Conservation (phyloP, 768 basidiomycete species). For the Serendipita indica region DNA sequence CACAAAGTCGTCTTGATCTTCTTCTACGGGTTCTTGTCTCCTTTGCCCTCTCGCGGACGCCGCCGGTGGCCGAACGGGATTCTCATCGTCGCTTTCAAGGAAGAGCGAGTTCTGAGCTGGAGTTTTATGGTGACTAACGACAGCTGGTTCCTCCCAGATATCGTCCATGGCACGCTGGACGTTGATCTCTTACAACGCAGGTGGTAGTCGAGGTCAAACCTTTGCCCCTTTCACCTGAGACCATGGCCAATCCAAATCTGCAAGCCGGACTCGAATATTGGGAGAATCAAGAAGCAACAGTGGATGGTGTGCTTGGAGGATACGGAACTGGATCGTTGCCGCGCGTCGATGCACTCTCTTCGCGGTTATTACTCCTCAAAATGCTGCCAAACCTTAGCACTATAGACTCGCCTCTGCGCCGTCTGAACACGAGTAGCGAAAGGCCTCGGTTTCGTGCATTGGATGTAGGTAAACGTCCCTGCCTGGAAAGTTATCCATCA, state of each 20-base stretch:
- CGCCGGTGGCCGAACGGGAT: neutral
- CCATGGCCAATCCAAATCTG: conserved; percentile 33
- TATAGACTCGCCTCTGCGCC: conserved; percentile 58
- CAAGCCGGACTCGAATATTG: conserved; percentile 77
- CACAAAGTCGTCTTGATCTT: neutral
- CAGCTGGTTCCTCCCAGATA: conserved; percentile 46
- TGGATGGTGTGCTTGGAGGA: conserved; percentile 74
- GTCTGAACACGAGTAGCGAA: conserved; percentile 23
- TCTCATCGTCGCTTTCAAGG: conserved; percentile 7
- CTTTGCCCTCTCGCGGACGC: neutral
- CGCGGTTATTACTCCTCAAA: conserved; percentile 72
- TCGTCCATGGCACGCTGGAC: conserved; percentile 28
- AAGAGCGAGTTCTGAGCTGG: neutral
- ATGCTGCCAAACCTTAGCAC: conserved; percentile 66
- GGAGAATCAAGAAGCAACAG: conserved; percentile 61
- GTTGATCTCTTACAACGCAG: neutral
- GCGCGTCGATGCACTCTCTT: conserved; percentile 77
- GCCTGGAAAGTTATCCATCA: neutral
- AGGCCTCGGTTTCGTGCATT: conserved; percentile 51
- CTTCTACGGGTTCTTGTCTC: neutral
- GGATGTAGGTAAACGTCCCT: conserved; percentile 44
- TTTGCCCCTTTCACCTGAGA: too few relatives aligned
- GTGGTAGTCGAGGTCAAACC: neutral
- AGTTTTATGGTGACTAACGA: conserved; percentile 16
- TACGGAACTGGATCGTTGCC: conserved; percentile 54